Base-by-base conservation (phyloP, 768 basidiomycete species). In the Russula abietina region DNA sequence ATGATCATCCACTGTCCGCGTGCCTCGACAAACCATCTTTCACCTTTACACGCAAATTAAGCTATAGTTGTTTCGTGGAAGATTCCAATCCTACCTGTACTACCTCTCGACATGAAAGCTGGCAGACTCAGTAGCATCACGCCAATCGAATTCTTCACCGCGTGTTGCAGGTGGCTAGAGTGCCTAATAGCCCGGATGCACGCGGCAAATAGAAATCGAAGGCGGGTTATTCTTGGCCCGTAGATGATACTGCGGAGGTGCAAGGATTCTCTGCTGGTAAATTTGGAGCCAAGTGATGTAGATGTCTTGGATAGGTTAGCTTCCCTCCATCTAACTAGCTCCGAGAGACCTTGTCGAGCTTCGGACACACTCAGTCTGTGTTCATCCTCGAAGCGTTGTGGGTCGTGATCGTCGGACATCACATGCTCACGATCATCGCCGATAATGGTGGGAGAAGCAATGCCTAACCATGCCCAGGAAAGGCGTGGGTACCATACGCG, bases 1-100 rank as follows among this genome's bases (percentile, higher is more conserved):
- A 80, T 77, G 10, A 78, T 71, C 76, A 80, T 78, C 81, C 81
- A 81, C 60, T 81, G 80, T 17, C 78, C 79, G 52, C 75, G 76
- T 30, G 70, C 71, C 14, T 46, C 58, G 14, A 56, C 57, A 65
- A 76, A 82, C 78, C 79, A 80, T 33, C 64, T 55, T 38, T 70
- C 69, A 26, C 71, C 78, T 81, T 60, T 7, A 53, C 1, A 33
- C 24, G 16, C 33, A 16, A 51, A 45, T 57, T 32, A 64, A 43
- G 43, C 30, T 48, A 26, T 10, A 43, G n/a, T 24, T 28, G 17
- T 5, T 7, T 41, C 14, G 10, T 11, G 52, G 36, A 30, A 10
- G 32, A 33, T 17, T 39, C 36, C 8, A 26, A 41, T 61, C 70
- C 39, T 57, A 79, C 79, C 77, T 49, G 68, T 39, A 6, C 75